Evolutionary conservation across 2,329 filamentous ascomycete species (phyloP).

Genomic region (Juglanconis sp.): DNA sequence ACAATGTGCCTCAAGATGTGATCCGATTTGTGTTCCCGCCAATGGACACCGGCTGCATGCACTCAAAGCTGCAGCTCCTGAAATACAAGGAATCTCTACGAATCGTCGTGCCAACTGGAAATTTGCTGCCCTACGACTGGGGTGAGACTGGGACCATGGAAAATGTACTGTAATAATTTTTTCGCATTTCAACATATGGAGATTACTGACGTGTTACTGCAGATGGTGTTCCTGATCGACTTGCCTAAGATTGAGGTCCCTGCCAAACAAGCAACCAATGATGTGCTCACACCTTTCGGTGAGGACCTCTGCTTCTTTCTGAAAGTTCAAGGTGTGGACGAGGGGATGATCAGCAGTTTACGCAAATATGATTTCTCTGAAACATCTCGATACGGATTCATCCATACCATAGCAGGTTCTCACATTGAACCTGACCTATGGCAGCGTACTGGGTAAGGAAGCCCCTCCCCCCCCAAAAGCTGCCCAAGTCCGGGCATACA

Average conservation of each 20-base stretch:
- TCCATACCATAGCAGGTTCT: constrained; percentile 71
- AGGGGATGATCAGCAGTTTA: constrained; percentile 65
- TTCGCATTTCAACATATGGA: background rate
- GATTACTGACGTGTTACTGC: constrained; percentile 18
- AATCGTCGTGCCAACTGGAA: constrained; percentile 82
- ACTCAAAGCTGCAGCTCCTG: constrained; percentile 91
- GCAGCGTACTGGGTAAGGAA: constrained; percentile 36
- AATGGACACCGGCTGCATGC: constrained; percentile 79
- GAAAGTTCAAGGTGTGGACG: constrained; percentile 60
- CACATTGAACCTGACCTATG: constrained; percentile 43
- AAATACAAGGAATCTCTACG: constrained; percentile 72
- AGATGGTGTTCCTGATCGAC: constrained; percentile 89
- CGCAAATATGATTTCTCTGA: constrained; percentile 76
- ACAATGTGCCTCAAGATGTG: constrained; percentile 45
- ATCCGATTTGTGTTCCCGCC: constrained; percentile 77
- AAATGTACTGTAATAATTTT: constrained; percentile 55
- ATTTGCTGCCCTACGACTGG: constrained; percentile 85
- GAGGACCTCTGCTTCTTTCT: constrained; percentile 71
- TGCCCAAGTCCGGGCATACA: constrained; percentile 42
- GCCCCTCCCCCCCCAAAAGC: constrained; percentile 1
- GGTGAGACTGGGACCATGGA: constrained; percentile 82
- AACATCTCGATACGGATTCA: constrained; percentile 71
- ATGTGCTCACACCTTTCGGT: constrained; percentile 52
- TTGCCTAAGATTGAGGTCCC: constrained; percentile 60
- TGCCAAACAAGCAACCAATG: constrained; percentile 30